Percentiles rank a stretch among this genome's conserved stretches.
Conservation (phyloP, 495 filamentous ascomycete species). For the Chaetomium tenue region DNA sequence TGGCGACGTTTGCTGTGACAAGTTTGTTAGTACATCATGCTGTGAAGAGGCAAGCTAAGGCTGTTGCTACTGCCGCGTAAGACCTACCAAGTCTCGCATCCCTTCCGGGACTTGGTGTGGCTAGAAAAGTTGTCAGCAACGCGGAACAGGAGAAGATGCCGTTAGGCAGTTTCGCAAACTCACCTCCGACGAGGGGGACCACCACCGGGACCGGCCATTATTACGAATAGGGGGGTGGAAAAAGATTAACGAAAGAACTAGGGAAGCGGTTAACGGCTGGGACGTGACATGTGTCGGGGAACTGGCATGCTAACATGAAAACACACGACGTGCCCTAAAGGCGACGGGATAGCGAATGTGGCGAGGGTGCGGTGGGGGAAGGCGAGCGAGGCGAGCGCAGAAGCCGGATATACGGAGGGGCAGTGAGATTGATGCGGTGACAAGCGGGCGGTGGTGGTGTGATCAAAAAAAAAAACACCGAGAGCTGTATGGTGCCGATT, state of each 20-base stretch:
- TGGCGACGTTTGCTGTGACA: slow-evolving; percentile 74
- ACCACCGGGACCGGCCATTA: slow-evolving; percentile 72
- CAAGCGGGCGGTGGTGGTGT: slow-evolving; percentile 11
- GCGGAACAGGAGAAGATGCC: slow-evolving; percentile 11
- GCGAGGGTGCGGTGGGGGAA: slow-evolving; percentile 33
- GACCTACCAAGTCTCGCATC: slow-evolving; percentile 80
- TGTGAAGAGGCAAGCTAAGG: not conserved
- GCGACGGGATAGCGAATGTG: slow-evolving; percentile 41
- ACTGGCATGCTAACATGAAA: slow-evolving; percentile 38
- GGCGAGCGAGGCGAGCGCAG: slow-evolving; percentile 19
- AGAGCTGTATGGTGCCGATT: not conserved
- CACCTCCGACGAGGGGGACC: slow-evolving; percentile 66
- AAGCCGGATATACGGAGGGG: slow-evolving; percentile 11
- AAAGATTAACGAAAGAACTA: slow-evolving; percentile 45
- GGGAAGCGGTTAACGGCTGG: slow-evolving; percentile 20
- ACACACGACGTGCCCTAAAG: slow-evolving; percentile 37
- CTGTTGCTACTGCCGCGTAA: not conserved
- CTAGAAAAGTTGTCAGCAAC: slow-evolving; percentile 43
- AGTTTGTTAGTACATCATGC: slow-evolving; percentile 26
- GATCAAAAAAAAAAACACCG: slow-evolving; percentile 2
- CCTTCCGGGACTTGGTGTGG: slow-evolving; percentile 97
- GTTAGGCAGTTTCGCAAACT: slow-evolving; percentile 23
- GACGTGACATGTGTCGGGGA: not conserved
- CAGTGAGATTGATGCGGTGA: slow-evolving; percentile 13
- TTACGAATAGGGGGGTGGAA: slow-evolving; percentile 44